Percentiles rank a stretch among this genome's conserved stretches.
phyloP scores from a whole-genome alignment of 2,329 filamentous ascomycete species.

The Amylocarpus encephaloides region DNA sequence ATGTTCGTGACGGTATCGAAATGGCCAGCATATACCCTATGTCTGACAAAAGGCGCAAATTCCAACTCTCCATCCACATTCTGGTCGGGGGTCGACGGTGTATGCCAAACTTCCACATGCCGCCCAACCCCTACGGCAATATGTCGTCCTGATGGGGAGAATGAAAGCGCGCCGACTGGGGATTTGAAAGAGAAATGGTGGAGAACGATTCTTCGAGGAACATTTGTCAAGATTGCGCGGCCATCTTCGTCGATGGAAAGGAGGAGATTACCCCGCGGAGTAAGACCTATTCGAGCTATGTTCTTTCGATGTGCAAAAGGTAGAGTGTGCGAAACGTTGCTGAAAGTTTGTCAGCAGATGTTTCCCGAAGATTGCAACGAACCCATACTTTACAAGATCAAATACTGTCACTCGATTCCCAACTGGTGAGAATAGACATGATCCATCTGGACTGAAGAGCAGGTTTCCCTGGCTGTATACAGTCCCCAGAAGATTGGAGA shows the following conservation, averaged over 20 bases:
- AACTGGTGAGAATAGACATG: conserved; percentile 89
- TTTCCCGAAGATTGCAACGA: not conserved
- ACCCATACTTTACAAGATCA: conserved; percentile 80
- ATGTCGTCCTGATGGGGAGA: conserved; percentile 83
- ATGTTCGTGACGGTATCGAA: conserved; percentile 82
- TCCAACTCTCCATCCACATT: conserved; percentile 77
- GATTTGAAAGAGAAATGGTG: conserved; percentile 94
- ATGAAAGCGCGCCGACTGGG: conserved; percentile 75
- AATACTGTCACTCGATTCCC: conserved; percentile 95
- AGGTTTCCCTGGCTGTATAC: conserved; percentile 98
- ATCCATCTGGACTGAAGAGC: conserved; percentile 93
- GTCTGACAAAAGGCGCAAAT: conserved; percentile 88
- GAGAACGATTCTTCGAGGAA: conserved; percentile 75
- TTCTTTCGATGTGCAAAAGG: conserved; percentile 92
- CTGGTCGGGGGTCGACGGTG: conserved; percentile 79
- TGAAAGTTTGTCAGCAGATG: conserved; percentile 31
- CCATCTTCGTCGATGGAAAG: conserved; percentile 93
- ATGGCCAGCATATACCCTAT: conserved; percentile 80
- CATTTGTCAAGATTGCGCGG: conserved; percentile 85
- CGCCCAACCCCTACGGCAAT: conserved; percentile 86
- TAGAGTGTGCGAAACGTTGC: conserved; percentile 81
- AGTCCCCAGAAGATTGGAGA: conserved; percentile 95
- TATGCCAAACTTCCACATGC: conserved; percentile 92
- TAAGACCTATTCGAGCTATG: conserved; percentile 80
- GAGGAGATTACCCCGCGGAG: conserved; percentile 84